Evolutionary conservation across 805 yeast genomes (phyloP), one percentile per base, ranked within the genome.

Genomic region (Candida coleopterorum): DNA sequence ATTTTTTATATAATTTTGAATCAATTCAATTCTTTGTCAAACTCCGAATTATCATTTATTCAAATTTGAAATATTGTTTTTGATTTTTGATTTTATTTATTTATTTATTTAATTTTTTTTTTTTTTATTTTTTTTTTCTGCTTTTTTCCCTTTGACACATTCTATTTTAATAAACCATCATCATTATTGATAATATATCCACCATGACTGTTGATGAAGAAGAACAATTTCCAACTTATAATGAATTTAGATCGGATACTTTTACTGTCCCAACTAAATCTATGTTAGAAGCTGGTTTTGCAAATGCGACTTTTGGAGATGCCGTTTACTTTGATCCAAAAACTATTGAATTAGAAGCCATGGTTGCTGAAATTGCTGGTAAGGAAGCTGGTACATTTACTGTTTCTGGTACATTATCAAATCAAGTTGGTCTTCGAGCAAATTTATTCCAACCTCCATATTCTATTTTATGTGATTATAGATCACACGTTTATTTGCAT

Each of bases 201-300:
- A 23, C n/a, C 4, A 47, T 45, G 49, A 47, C 51, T 6, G 31
- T 41, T 9, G 48, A 43, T 21, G 37, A 43, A 34, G 42, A 44
- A 29, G 41, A 40, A 29, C 31, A 27, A 22, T 45, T 35, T 29
- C 11, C 60, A 24, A 62, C 70, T 8, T 52, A 48, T 37, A 64
- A 64, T 42, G 72, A 66, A 45, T 66, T 66, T 47, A 53, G 72
- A 35, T 62, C 58, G 49, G 97, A 89, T 58, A 89, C 97, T 1
- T 86, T 87, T 70, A 88, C 97, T 3, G 84, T 85, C 7, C 97
- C 97, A 21, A 77, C 95, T 0, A 67, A 66, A 27, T 65, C 74
- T 23, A 86, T 88, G 90, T 55, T 84, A 14, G 47, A 45, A 17
- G 69, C 69, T 41, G 78, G 88, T 20, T 25, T 45, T 9, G 22